Conservation (phyloP, 805 yeast species). For the Ogataea saltuana region DNA sequence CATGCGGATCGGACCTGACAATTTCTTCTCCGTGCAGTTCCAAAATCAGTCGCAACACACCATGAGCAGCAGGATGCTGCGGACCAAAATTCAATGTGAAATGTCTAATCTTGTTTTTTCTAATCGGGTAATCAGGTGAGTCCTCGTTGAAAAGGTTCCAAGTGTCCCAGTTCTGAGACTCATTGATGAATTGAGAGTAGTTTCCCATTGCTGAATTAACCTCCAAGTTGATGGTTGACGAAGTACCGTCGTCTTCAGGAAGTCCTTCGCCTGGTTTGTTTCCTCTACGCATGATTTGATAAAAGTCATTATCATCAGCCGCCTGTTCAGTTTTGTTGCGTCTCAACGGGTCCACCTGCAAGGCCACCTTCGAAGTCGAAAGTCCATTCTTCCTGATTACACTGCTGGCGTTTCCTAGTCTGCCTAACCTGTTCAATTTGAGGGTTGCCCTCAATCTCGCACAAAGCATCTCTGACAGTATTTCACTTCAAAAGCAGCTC, state of each 20-base stretch:
- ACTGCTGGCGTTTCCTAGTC: conserved; percentile 7
- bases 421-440: conserved; percentile 8
- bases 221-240: conserved; percentile 31
- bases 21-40: conserved; percentile 90
- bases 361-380: conserved; percentile 5
- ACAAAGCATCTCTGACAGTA: conserved; percentile 7
- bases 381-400: not conserved
- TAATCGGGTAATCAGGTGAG: conserved; percentile 38
- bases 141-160: conserved; percentile 39
- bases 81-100: conserved; percentile 92
- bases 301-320: conserved; percentile 35
- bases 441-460: conserved; percentile 11
- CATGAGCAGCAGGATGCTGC: conserved; percentile 95
- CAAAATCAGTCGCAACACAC: conserved; percentile 81
- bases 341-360: conserved; percentile 3
- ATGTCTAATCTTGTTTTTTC: conserved; percentile 66
- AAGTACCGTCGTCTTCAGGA: conserved; percentile 26
- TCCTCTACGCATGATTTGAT: conserved; percentile 34
- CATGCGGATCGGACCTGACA: conserved; percentile 84
- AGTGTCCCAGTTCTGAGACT: conserved; percentile 37
- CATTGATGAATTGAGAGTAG: conserved; percentile 36
- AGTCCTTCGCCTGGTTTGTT: conserved; percentile 26
- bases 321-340: conserved; percentile 23
- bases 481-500: not conserved
- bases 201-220: conserved; percentile 46